Evolutionary conservation across 345 rosid genomes (phyloP), one percentile per base, ranked within the genome.

Genomic region (Gossypium thurberi): DNA sequence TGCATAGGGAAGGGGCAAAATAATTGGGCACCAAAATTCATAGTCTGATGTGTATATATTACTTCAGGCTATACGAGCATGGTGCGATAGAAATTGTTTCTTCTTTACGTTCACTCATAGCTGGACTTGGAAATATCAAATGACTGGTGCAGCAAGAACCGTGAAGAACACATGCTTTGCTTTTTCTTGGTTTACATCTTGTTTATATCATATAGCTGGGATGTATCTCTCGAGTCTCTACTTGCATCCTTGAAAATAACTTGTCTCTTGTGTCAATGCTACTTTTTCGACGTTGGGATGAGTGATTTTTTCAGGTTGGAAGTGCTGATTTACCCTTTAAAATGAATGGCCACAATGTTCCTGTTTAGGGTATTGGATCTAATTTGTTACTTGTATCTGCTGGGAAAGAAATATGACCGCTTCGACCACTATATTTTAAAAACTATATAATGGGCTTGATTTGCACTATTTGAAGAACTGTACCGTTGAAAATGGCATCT

Each of bases 51-150:
- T 70, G 33, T 40, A 43, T 70, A 1, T 12, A 28, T n/a, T 70
- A 52, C 55, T 40, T 40, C 74, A 48, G 73, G 61, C 72, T 69
- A 52, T 69, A 69, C 72, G 72, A 69, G 72, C 72, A 69, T 52
- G 72, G 72, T 69, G 72, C 72, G 0, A 69, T 37, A 69, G 14
- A 69, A 33, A 69, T 33, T 51, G 17, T 26, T 33, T 69, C 73
- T 52, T 69, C 60, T 26, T 50, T 50, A 52, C 33, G 60, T 69
- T 15, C 60, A 21, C 1, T 52, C 13, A 10, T 52, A 17, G 73
- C 73, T 33, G 61, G 73, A 26, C 61, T 33, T 69, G 17, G 53
- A 65, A 20, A n/a, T 64, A 25, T 50, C 44, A 4, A 42, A 42
- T 18, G 50, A 17, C 44, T 50, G 43, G 15, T 50, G 40, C 57